phyloP scores from a whole-genome alignment of 2,329 filamentous ascomycete species.

The Ceratocystis variospora region DNA sequence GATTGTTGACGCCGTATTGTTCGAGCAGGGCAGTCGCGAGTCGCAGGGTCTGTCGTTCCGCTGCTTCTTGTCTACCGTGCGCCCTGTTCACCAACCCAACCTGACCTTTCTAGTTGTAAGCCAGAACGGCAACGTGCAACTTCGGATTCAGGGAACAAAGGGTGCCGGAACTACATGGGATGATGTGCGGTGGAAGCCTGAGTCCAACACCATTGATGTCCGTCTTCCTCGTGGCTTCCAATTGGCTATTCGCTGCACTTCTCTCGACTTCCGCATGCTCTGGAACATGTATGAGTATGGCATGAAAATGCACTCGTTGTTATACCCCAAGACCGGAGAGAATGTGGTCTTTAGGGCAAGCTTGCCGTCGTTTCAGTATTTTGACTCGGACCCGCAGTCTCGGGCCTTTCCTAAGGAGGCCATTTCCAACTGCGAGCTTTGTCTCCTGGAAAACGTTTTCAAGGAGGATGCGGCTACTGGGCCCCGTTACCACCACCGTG shows the following conservation, averaged over 20 bases:
- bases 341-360: constrained; percentile 52
- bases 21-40: constrained; percentile 52
- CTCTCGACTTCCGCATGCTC: constrained; percentile 63
- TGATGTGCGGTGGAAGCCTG: constrained; percentile 65
- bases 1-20: constrained; percentile 58
- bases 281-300: constrained; percentile 81
- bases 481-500: constrained; percentile 57
- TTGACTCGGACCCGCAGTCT: constrained; percentile 56
- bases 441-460: constrained; percentile 58
- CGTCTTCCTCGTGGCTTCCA: constrained; percentile 63
- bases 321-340: constrained; percentile 58
- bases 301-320: constrained; percentile 55
- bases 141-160: constrained; percentile 57
- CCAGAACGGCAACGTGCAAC: constrained; percentile 63
- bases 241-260: constrained; percentile 54
- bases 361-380: constrained; percentile 65
- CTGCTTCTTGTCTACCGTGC: constrained; percentile 61
- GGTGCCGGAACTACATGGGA: constrained; percentile 62
- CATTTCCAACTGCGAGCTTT: constrained; percentile 55
- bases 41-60: constrained; percentile 55
- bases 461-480: constrained; percentile 60
- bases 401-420: constrained; percentile 64
- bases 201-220: constrained; percentile 50
- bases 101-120: constrained; percentile 63
- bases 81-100: constrained; percentile 53